Percentiles rank a stretch among this genome's conserved stretches.
Evolutionary conservation across 2,329 filamentous ascomycete genomes (phyloP).

Genomic region (Cryphonectria carpinicola): DNA sequence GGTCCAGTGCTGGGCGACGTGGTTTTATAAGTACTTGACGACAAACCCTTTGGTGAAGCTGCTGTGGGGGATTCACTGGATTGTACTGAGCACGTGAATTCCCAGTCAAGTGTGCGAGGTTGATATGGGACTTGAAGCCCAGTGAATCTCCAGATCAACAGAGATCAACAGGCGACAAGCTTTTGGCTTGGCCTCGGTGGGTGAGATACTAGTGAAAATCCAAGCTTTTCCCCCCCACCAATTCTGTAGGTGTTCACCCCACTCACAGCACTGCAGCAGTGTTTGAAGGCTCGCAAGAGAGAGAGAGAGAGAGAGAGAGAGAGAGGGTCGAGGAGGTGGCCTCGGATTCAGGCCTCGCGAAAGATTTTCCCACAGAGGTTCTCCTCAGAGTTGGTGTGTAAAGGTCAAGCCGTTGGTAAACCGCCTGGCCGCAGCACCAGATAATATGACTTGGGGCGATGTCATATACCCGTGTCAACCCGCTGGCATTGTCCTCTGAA

Average conservation of each 20-base stretch:
- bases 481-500: background rate
- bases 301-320: background rate
- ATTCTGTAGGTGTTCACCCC: background rate
- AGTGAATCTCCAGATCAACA: background rate
- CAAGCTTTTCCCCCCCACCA: background rate
- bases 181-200: background rate
- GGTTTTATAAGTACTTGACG: background rate
- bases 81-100: background rate
- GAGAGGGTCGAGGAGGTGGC: background rate
- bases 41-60: background rate
- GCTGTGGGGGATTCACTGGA: too few species aligned
- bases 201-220: background rate
- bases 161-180: background rate
- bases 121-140: background rate
- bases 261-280: background rate
- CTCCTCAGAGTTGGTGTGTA: background rate
- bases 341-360: background rate
- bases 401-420: background rate
- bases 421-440: background rate
- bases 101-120: background rate
- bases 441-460: background rate
- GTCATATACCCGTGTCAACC: background rate
- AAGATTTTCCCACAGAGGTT: background rate
- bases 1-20: background rate
- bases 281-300: background rate